Evolutionary conservation across 805 yeast species (phyloP).

Genomic region (Henningerozyma blattae): DNA sequence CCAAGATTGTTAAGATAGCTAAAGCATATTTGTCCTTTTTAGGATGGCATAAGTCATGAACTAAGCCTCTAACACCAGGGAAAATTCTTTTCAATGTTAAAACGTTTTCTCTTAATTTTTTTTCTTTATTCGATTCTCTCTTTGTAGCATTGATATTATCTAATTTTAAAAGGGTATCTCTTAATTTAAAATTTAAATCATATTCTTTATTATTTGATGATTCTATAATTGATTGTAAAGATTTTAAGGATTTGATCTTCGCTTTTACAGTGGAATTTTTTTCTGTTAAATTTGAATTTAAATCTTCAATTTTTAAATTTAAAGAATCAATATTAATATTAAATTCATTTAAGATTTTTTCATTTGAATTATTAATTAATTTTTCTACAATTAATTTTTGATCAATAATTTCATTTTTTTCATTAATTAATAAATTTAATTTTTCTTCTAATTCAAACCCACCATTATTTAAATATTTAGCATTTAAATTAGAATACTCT

Average conservation of each 20-base stretch:
- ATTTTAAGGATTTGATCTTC: constrained; percentile 26
- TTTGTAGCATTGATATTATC: constrained; percentile 67
- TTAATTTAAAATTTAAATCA: constrained; percentile 51
- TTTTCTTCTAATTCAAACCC: constrained; percentile 50
- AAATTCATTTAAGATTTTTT: constrained; percentile 24
- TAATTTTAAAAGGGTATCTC: constrained; percentile 45
- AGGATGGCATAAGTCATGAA: constrained; percentile 72
- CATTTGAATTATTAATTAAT: constrained; percentile 26
- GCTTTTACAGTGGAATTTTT: constrained; percentile 23
- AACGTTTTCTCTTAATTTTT: constrained; percentile 60
- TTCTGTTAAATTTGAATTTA: constrained; percentile 27
- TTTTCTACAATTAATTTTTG: constrained; percentile 28
- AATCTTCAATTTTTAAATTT: constrained; percentile 20
- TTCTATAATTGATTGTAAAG: constrained; percentile 28
- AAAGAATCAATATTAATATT: constrained; percentile 24
- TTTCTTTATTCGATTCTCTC: constrained; percentile 64
- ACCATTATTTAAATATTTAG: constrained; percentile 43
- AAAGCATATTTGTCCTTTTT: constrained; percentile 55
- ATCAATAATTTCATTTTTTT: constrained; percentile 31
- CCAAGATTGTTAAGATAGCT: constrained; percentile 69
- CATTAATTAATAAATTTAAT: constrained; percentile 29
- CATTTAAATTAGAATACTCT: constrained; percentile 33
- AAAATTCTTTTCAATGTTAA: constrained; percentile 55
- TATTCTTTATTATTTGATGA: constrained; percentile 36
- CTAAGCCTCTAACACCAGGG: constrained; percentile 77